A percentile compares a stretch with the other conserved stretches of the same genome.
These are phyloP conservation scores for Nepenthes gracilis DNA, from an alignment of 148 eudicot genomes.

Conservation along the genomic window DNA sequence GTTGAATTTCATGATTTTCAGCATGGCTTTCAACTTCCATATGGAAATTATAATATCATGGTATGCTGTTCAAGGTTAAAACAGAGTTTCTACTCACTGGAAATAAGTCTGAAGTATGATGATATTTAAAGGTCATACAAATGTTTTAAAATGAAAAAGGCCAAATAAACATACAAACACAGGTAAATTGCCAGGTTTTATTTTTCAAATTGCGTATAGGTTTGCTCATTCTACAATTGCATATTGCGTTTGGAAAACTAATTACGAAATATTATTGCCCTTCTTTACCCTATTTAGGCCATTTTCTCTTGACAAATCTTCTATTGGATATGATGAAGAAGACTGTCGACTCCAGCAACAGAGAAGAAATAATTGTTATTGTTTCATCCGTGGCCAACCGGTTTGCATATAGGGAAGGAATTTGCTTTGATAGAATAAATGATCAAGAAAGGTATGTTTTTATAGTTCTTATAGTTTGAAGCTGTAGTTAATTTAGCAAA, in stretches of 20 bases:
- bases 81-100: too few species aligned
- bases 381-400: slow-evolving; percentile 60
- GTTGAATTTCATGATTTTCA: too few species aligned
- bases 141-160: too few species aligned
- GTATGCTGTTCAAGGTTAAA: too few species aligned
- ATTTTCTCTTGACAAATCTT: slow-evolving; percentile 75
- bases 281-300: slow-evolving; percentile 27
- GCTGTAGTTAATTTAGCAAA: not conserved
- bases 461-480: not conserved
- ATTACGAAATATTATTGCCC: not conserved
- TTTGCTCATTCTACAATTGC: too few species aligned
- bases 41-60: too few species aligned
- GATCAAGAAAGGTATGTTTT: slow-evolving; percentile 24
- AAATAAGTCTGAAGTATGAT: too few species aligned
- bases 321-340: slow-evolving; percentile 68
- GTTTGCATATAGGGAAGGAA: slow-evolving; percentile 55
- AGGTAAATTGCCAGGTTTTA: not conserved
- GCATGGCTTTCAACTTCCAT: too few species aligned
- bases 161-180: too few species aligned
- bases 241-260: too few species aligned
- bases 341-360: slow-evolving; percentile 45
- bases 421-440: slow-evolving; percentile 64
- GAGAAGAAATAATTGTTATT: slow-evolving; percentile 75
- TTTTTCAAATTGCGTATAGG: too few species aligned
- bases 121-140: too few species aligned